These are phyloP conservation scores for Candida broadrunensis DNA, from an alignment of 805 yeast genomes.

Conservation along the genomic window DNA sequence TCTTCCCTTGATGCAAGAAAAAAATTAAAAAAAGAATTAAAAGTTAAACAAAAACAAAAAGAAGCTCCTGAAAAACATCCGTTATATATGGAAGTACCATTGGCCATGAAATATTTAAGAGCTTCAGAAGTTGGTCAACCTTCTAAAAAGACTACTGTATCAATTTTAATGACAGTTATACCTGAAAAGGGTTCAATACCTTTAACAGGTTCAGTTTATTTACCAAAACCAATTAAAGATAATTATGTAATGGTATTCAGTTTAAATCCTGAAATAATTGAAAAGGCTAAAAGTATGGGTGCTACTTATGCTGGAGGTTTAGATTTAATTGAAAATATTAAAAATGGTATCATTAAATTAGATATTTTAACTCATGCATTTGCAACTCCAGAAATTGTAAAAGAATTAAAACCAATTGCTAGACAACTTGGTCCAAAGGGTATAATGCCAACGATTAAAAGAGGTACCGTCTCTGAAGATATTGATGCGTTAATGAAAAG, in stretches of 20 bases:
- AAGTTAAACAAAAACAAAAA: constrained; percentile 21
- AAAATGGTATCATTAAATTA: constrained; percentile 45
- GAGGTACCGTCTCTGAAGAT: constrained; percentile 76
- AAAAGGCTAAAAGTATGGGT: constrained; percentile 55
- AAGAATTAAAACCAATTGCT: constrained; percentile 66
- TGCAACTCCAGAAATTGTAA: constrained; percentile 79
- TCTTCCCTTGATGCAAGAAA: constrained; percentile 16
- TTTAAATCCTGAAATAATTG: constrained; percentile 47
- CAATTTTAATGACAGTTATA: constrained; percentile 57
- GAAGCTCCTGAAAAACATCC: constrained; percentile 50
- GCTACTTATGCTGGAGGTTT: constrained; percentile 70
- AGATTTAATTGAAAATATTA: constrained; percentile 63
- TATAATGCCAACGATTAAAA: constrained; percentile 81
- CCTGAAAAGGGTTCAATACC: constrained; percentile 78
- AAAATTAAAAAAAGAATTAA: constrained; percentile 21
- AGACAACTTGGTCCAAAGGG: constrained; percentile 84
- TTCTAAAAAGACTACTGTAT: constrained; percentile 62
- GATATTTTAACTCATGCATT: constrained; percentile 67
- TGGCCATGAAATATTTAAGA: constrained; percentile 74
- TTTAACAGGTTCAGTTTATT: constrained; percentile 63
- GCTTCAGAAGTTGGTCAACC: constrained; percentile 92
- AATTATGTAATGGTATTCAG: constrained; percentile 71
- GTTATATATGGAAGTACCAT: constrained; percentile 65
- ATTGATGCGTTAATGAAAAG: constrained; percentile 49
- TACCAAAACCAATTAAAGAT: constrained; percentile 70